A percentile compares a stretch with the other conserved stretches of the same genome.
These are phyloP conservation scores for Penicillium ucsense DNA, from an alignment of 495 filamentous ascomycete species.

Conservation along the genomic window DNA sequence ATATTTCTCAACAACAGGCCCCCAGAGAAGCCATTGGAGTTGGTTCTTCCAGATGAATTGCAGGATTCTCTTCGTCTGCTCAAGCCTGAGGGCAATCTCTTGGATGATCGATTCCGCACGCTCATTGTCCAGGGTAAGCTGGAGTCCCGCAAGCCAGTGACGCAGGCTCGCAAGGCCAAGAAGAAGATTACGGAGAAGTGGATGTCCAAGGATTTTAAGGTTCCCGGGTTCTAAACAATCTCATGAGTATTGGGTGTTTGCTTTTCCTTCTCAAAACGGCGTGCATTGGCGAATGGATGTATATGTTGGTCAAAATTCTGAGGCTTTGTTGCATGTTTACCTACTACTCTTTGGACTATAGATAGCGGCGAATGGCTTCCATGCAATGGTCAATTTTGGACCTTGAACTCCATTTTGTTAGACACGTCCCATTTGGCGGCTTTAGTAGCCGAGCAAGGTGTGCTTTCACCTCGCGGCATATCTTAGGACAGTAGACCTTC, in stretches of 20 bases:
- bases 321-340: constrained; percentile 3
- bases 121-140: constrained; percentile 81
- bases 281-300: constrained; percentile 23
- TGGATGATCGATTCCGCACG: constrained; percentile 85
- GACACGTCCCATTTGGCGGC: background rate
- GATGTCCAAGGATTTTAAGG: constrained; percentile 87
- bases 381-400: background rate
- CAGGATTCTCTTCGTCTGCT: constrained; percentile 80
- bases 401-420: background rate
- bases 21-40: constrained; percentile 70
- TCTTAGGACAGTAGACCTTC: too few relatives aligned
- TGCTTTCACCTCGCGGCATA: too few relatives aligned
- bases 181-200: constrained; percentile 85
- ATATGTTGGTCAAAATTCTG: constrained; percentile 11
- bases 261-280: constrained; percentile 16
- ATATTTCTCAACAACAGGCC: constrained; percentile 31
- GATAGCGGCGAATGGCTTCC: background rate
- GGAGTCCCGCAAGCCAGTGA: constrained; percentile 66
- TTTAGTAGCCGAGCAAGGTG: too few relatives aligned
- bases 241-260: constrained; percentile 2
- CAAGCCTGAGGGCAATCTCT: constrained; percentile 88
- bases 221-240: constrained; percentile 31
- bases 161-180: constrained; percentile 69
- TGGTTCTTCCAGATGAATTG: constrained; percentile 88
- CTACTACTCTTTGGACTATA: background rate